Evolutionary conservation across 108 stramenopile species (phyloP), one percentile per base, ranked within the genome.

Genomic region (Conticribra guillardii): DNA sequence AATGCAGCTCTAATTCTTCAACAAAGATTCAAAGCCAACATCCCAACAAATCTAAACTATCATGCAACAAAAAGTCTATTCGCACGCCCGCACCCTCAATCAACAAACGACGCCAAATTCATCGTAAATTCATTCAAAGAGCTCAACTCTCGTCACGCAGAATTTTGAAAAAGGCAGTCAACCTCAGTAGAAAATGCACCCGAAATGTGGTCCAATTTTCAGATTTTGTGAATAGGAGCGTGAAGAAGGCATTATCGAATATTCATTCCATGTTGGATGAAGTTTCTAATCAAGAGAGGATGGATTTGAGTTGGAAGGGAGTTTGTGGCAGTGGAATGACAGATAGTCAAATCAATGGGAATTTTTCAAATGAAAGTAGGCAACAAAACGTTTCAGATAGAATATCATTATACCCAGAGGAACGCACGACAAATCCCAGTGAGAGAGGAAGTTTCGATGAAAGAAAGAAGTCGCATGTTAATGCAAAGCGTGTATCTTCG

Each of bases 221-320:
- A 2, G 30, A 59, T 37, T 16, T 59, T 14, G 32, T 59, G 4
- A 28, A 14, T 4, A 8, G 19, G 17, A 59, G n/a, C 33, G 33
- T 59, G 4, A 17, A 17, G 4, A 18, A 4, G 21, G 31, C 58
- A 16, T 28, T 34, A 4, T 17, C 5, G 16, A 33, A 37, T 14
- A 37, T 59, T 59, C 58, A 59, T 3, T 17, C 32, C 26, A 16
- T 59, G 58, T 37, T 59, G 33, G 32, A 41, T 41, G 8, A 41
- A 41, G 37, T 41, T 11, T 9, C 5, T 41, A 9, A 41, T 41
- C 37, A 41, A 5, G 37, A 41, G 37, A 41, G 37, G 37, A 41
- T 5, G 37, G 11, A 41, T 41, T 11, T 5, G 8, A 41, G 8
- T 11, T 9, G 37, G 37, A 41, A 41, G 5, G 37, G 37, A n/a